Evolutionary conservation across 2,329 filamentous ascomycete species (phyloP).

Genomic region (Metarhizium humberi): DNA sequence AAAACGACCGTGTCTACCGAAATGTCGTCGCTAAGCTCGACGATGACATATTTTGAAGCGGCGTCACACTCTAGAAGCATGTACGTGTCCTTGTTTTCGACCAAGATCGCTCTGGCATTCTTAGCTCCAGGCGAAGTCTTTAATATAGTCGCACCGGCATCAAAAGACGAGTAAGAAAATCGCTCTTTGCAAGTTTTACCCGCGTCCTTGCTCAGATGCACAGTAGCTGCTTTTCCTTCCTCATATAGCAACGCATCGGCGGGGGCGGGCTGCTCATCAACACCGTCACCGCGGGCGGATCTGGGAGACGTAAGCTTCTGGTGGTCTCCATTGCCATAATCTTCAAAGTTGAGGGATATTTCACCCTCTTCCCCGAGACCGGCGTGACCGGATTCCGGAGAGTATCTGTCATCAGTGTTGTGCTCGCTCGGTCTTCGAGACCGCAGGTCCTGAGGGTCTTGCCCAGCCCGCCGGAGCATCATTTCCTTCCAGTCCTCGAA

Average conservation of each 20-base stretch:
- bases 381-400: slow-evolving; percentile 61
- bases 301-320: slow-evolving; percentile 1
- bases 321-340: slow-evolving; percentile 15
- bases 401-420: slow-evolving; percentile 35
- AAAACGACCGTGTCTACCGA: slow-evolving; percentile 93
- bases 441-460: slow-evolving; percentile 58
- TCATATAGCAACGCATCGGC: slow-evolving; percentile 30
- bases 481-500: slow-evolving; percentile 98
- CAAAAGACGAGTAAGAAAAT: slow-evolving; percentile 96
- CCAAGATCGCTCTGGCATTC: slow-evolving; percentile 77
- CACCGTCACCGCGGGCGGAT: slow-evolving; percentile 11
- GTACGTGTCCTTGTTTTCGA: slow-evolving; percentile 98
- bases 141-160: slow-evolving; percentile 85
- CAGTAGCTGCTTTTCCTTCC: slow-evolving; percentile 40
- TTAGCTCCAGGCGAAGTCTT: slow-evolving; percentile 84
- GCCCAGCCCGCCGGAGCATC: slow-evolving; percentile 77
- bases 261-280: slow-evolving; percentile 19
- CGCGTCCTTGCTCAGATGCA: slow-evolving; percentile 76
- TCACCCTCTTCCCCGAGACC: slow-evolving; percentile 81
- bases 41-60: slow-evolving; percentile 84
- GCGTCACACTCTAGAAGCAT: slow-evolving; percentile 89
- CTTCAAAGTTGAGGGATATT: slow-evolving; percentile 53
- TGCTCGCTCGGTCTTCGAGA: slow-evolving; percentile 47
- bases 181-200: slow-evolving; percentile 96
- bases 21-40: slow-evolving; percentile 81